These are phyloP conservation scores for Kregervanrija delftensis DNA, from an alignment of 805 yeast genomes.

Conservation along the genomic window DNA sequence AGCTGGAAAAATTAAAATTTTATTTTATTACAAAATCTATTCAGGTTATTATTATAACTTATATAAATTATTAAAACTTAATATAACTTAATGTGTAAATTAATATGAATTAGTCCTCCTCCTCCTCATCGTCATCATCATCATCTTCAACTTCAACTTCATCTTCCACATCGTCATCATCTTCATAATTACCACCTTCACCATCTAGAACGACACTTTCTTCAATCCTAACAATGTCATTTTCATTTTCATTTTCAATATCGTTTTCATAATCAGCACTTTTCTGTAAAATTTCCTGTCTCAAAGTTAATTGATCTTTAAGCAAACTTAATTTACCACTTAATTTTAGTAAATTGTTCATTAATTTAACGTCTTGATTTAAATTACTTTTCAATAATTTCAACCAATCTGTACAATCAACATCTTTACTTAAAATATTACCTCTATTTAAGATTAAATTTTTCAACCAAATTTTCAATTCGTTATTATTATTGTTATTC, in stretches of 20 bases:
- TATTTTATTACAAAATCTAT: too few species aligned
- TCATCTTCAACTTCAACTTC: constrained; percentile 17
- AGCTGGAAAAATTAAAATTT: too few species aligned
- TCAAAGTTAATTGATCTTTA: constrained; percentile 65
- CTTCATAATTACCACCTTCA: constrained; percentile 25
- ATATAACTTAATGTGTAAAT: too few species aligned
- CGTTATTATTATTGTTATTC: not conserved
- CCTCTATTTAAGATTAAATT: constrained; percentile 72
- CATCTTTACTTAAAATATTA: constrained; percentile 47
- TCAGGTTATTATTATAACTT: too few species aligned
- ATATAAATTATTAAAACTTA: too few species aligned
- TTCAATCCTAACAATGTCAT: constrained; percentile 14
- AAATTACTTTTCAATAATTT: constrained; percentile 54
- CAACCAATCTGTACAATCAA: constrained; percentile 47
- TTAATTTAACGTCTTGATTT: constrained; percentile 43
- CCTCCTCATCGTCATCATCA: constrained; percentile 19
- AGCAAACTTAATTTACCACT: constrained; percentile 83
- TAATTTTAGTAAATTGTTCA: constrained; percentile 67
- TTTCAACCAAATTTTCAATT: constrained; percentile 57
- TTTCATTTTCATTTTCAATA: constrained; percentile 29
- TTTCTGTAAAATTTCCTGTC: constrained; percentile 42
- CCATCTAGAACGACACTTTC: constrained; percentile 23
- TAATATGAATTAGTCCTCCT: constrained; percentile 2
- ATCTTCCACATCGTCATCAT: constrained; percentile 1
- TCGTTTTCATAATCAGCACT: constrained; percentile 16